A percentile compares a stretch with the other conserved stretches of the same genome.
Evolutionary conservation across 257 asterid species (phyloP).

Genomic region (Penstemon eatonii): DNA sequence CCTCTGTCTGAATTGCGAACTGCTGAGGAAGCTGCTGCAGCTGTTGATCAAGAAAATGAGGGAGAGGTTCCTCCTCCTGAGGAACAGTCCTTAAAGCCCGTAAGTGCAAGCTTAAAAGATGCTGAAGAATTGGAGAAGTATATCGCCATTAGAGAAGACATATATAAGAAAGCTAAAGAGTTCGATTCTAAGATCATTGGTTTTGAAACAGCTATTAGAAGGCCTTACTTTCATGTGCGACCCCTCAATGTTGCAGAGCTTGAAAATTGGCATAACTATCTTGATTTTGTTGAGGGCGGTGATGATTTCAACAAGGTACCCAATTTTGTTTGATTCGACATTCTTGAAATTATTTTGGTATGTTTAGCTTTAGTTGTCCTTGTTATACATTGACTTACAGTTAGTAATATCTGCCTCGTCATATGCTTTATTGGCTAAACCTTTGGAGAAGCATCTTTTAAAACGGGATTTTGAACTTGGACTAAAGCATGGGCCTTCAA

Average conservation of each 20-base stretch:
- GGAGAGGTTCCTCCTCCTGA: constrained; percentile 61
- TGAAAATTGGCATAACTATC: constrained; percentile 96
- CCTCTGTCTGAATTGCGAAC: constrained; percentile 81
- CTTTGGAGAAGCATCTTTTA: constrained; percentile 95
- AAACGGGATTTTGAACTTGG: constrained; percentile 97
- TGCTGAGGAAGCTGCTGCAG: constrained; percentile 71
- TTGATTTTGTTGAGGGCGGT: constrained; percentile 82
- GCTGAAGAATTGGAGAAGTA: constrained; percentile 99
- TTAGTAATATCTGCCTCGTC: constrained; percentile 92
- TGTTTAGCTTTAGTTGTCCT: constrained; percentile 81
- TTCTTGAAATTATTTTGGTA: constrained; percentile 38
- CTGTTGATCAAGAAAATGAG: constrained; percentile 57
- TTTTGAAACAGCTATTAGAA: constrained; percentile 88
- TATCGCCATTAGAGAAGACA: constrained; percentile 86
- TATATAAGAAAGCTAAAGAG: constrained; percentile 88
- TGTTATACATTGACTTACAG: constrained; percentile 87
- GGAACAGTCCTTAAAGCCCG: constrained; percentile 64
- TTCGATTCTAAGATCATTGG: constrained; percentile 85
- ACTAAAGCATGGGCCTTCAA: constrained; percentile 95
- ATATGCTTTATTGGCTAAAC: constrained; percentile 92
- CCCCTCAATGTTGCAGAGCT: constrained; percentile 89
- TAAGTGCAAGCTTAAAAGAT: constrained; percentile 73
- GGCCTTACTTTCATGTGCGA: constrained; percentile 98
- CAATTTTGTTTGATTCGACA: constrained; percentile 31
- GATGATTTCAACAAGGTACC: constrained; percentile 92